phyloP scores from a whole-genome alignment of 2,329 filamentous ascomycete species.

The Botrytis squamosa region DNA sequence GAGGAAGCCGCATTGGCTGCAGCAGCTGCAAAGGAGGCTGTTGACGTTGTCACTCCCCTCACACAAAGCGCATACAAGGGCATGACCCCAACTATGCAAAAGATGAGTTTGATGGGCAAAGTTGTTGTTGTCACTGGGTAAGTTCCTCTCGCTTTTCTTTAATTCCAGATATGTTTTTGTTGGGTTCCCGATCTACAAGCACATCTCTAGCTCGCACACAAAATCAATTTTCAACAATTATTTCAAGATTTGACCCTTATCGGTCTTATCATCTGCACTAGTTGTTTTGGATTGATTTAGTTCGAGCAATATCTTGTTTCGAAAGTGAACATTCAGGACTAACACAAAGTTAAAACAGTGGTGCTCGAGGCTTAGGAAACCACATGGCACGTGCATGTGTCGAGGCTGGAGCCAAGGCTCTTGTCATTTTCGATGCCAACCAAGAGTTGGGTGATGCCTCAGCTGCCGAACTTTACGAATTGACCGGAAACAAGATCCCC shows the following conservation, averaged over 20 bases:
- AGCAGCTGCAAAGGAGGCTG: conserved; percentile 15
- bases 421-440: conserved; percentile 76
- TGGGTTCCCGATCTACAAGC: not conserved
- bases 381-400: conserved; percentile 76
- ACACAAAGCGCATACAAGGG: conserved; percentile 52
- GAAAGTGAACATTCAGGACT: not conserved
- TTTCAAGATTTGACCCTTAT: not conserved
- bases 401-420: conserved; percentile 71
- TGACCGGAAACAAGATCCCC: conserved; percentile 62
- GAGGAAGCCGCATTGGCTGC: conserved; percentile 25
- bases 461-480: conserved; percentile 66
- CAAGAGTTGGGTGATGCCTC: conserved; percentile 70
- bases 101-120: conserved; percentile 68
- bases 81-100: conserved; percentile 65
- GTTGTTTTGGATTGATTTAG: not conserved
- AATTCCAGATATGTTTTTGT: not conserved
- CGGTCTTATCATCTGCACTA: conserved; percentile 6
- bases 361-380: conserved; percentile 74
- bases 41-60: conserved; percentile 45
- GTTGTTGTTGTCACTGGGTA: conserved; percentile 71
- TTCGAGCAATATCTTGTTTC: not conserved
- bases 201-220: not conserved
- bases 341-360: conserved; percentile 45
- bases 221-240: not conserved
- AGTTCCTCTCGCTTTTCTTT: conserved; percentile 32